Percentiles rank a stretch among this genome's conserved stretches.
phyloP scores from a whole-genome alignment of 2,329 filamentous ascomycete species.

The Aspergillus sp. region DNA sequence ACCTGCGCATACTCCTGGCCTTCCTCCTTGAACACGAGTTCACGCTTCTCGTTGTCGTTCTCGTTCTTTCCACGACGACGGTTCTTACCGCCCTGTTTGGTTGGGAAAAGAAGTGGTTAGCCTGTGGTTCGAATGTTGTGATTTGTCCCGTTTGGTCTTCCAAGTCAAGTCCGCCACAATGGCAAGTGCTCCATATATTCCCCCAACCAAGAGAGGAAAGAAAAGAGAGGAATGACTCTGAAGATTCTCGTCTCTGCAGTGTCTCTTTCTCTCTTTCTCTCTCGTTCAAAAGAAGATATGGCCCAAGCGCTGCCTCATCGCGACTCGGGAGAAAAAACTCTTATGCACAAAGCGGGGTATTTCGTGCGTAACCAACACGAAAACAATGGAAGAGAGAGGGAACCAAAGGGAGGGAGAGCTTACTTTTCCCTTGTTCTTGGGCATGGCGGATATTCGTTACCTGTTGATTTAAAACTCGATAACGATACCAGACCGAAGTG shows the following conservation, averaged over 20 bases:
- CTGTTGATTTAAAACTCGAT: constrained; percentile 17
- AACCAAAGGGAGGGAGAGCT: constrained; percentile 31
- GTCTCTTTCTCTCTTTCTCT: neutral
- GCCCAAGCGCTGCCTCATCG: constrained; percentile 14
- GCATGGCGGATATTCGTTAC: constrained; percentile 62
- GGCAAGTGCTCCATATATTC: neutral
- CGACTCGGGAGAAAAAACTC: constrained; percentile 10
- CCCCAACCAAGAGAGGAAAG: neutral
- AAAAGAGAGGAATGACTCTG: neutral
- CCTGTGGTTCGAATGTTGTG: constrained; percentile 10
- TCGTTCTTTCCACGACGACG: constrained; percentile 98
- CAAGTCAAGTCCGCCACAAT: neutral
- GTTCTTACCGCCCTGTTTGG: constrained; percentile 88
- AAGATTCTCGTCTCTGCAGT: neutral
- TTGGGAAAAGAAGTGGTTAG: constrained; percentile 24
- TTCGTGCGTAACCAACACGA: neutral
- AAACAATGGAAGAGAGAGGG: neutral
- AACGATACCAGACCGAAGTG: constrained; percentile 13
- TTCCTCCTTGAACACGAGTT: constrained; percentile 98
- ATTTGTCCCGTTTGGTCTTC: neutral
- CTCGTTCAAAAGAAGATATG: constrained; percentile 10
- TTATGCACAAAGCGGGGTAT: constrained; percentile 14
- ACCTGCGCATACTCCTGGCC: constrained; percentile 90
- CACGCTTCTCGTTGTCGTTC: constrained; percentile 98
- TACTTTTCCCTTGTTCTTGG: constrained; percentile 99